A percentile compares a stretch with the other conserved stretches of the same genome.
Conservation (phyloP, 305 asterid genomes). For the Fraxinus sp. region DNA sequence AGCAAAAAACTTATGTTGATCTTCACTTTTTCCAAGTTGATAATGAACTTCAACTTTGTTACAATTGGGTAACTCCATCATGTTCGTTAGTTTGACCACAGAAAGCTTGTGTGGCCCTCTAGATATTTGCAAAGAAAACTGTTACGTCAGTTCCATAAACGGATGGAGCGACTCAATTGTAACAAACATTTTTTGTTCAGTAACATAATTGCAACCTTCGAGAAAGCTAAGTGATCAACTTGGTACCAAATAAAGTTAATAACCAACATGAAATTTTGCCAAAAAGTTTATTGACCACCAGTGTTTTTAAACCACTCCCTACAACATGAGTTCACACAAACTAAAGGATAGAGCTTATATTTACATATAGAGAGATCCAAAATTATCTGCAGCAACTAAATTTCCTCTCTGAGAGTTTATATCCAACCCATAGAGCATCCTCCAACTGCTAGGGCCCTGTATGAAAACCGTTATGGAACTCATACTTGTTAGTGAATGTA, state of each 20-base stretch:
- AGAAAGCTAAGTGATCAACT: background rate
- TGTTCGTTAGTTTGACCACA: background rate
- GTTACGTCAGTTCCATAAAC: background rate
- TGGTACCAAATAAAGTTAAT: background rate
- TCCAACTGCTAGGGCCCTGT: conserved; percentile 87
- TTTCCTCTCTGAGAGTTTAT: conserved; percentile 68
- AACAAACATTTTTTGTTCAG: background rate
- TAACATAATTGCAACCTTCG: background rate
- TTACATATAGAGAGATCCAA: conserved; percentile 78
- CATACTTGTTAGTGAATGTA: background rate
- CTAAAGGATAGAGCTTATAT: conserved; percentile 33
- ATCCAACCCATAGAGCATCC: conserved; percentile 95
- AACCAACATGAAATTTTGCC: background rate
- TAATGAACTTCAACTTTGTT: background rate
- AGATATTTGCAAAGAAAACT: background rate
- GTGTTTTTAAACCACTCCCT: background rate
- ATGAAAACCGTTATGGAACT: conserved; percentile 24
- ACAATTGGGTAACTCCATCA: background rate
- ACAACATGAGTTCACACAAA: background rate
- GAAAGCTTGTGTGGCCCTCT: background rate
- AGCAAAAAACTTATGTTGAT: background rate
- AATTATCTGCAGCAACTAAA: conserved; percentile 82
- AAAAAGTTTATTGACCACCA: background rate
- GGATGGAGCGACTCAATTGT: background rate
- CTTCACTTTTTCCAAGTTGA: background rate